phyloP scores from a whole-genome alignment of 176 grass and related monocot genomes.

The Zizania latifolia region DNA sequence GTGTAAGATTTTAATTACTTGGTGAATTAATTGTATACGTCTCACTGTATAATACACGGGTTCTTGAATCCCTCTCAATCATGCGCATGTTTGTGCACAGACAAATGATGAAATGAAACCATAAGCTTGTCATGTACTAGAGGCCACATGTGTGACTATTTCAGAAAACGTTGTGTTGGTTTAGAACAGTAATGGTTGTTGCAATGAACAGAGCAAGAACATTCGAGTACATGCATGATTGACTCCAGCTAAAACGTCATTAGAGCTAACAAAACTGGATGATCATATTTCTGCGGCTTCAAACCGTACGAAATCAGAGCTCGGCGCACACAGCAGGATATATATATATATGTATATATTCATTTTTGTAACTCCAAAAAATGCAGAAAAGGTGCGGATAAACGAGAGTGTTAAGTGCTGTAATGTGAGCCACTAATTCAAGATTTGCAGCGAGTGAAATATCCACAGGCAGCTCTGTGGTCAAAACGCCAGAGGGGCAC shows the following conservation, averaged over 20 bases:
- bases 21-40: no score
- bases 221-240: background rate
- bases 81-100: no score
- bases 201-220: background rate
- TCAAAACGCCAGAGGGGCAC: constrained; percentile 23
- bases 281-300: background rate
- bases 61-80: no score
- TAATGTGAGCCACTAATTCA: constrained; percentile 33
- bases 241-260: background rate
- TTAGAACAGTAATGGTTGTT: no score
- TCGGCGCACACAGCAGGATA: constrained; percentile 24
- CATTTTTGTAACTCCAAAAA: no score
- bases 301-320: background rate
- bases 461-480: constrained; percentile 21
- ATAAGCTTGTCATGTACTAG: no score
- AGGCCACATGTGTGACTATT: no score
- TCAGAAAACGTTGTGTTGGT: no score
- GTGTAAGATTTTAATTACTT: no score
- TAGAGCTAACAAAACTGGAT: background rate
- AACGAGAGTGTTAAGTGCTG: background rate
- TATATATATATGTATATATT: no score
- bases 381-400: background rate
- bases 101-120: no score
- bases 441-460: constrained; percentile 19
- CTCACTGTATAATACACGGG: no score